A percentile compares a stretch with the other conserved stretches of the same genome.
phyloP scores from a whole-genome alignment of 2,329 filamentous ascomycete species.

The Sporothrix pallida region DNA sequence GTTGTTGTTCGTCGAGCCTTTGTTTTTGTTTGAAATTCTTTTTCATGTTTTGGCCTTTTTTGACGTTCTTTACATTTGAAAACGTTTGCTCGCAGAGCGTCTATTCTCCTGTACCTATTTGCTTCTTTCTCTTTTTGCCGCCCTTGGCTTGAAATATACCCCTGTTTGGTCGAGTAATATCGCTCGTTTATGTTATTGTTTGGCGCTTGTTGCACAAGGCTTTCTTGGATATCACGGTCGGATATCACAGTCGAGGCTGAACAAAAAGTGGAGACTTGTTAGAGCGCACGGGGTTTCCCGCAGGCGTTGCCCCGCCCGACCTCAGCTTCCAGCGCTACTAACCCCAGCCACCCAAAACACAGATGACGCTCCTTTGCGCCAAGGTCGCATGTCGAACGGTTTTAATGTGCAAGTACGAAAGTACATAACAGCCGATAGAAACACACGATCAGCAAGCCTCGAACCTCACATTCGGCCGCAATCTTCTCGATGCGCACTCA shows the following conservation, averaged over 20 bases:
- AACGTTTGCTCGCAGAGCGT: neutral
- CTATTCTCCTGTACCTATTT: neutral
- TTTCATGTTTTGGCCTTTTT: neutral
- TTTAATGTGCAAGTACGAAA: neutral
- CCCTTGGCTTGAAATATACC: conserved; percentile 18
- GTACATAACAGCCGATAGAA: too few species aligned
- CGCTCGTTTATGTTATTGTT: neutral
- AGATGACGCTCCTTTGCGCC: conserved; percentile 12
- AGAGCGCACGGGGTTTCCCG: conserved; percentile 5
- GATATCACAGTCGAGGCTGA: neutral
- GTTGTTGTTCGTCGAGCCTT: neutral
- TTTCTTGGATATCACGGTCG: neutral
- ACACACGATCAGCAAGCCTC: neutral
- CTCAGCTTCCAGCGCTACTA: conserved; percentile 5
- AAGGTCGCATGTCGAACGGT: neutral
- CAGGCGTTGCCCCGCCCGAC: conserved; percentile 19
- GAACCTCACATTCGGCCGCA: neutral
- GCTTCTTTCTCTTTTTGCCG: neutral
- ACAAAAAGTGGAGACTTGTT: conserved; percentile 10
- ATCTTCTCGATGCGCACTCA: too few species aligned
- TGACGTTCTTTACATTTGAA: neutral
- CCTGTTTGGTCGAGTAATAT: neutral
- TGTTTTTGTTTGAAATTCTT: neutral
- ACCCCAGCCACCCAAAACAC: conserved; percentile 12
- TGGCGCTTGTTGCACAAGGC: neutral